phyloP scores from a whole-genome alignment of 2,329 filamentous ascomycete genomes.

The Calonectria montana region DNA sequence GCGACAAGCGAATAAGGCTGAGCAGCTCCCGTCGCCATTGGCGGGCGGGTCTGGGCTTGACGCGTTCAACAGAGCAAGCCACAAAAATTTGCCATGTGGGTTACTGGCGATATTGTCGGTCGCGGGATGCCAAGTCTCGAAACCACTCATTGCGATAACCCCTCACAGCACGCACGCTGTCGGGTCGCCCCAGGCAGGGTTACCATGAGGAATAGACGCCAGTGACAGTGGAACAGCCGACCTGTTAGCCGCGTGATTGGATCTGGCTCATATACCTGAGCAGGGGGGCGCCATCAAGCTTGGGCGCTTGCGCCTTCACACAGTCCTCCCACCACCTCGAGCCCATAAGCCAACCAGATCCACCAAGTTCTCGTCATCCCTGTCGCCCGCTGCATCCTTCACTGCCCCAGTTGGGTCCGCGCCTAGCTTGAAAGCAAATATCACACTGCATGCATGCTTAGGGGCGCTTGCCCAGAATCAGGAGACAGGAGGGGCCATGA shows the following conservation, averaged over 20 bases:
- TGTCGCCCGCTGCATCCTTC: constrained; percentile 35
- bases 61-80: background rate
- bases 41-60: constrained; percentile 12
- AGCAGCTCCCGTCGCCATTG: constrained; percentile 29
- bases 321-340: constrained; percentile 33
- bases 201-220: constrained; percentile 46
- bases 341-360: constrained; percentile 36
- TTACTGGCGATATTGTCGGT: background rate
- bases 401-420: constrained; percentile 27
- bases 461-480: constrained; percentile 41
- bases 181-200: constrained; percentile 29
- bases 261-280: constrained; percentile 20
- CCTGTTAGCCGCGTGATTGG: constrained; percentile 45
- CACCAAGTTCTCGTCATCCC: constrained; percentile 22
- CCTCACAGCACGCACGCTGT: constrained; percentile 24
- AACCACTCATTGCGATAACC: constrained; percentile 15
- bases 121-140: background rate
- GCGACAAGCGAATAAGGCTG: constrained; percentile 33
- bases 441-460: constrained; percentile 46
- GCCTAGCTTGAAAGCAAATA: constrained; percentile 36
- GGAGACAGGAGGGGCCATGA: background rate
- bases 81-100: background rate
- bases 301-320: constrained; percentile 45
- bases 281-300: constrained; percentile 27
- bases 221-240: constrained; percentile 42